A percentile compares a stretch with the other conserved stretches of the same genome.
Evolutionary conservation across 139 green algal genomes (phyloP).

Genomic region (Ettlia oleoabundans): DNA sequence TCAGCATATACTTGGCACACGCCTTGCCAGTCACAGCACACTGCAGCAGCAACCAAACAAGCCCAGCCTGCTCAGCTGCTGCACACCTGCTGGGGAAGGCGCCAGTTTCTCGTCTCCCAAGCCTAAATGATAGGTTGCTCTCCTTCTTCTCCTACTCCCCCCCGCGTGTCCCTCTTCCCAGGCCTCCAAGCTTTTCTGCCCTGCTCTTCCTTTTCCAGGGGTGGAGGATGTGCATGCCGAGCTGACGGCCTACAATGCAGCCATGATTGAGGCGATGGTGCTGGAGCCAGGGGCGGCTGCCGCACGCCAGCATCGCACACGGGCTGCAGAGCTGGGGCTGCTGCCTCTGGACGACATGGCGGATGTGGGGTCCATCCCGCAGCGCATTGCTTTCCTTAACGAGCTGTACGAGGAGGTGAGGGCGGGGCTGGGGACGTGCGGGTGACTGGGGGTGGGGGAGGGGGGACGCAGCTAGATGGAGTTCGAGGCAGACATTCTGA

Average conservation of each 20-base stretch:
- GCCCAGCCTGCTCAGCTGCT: no score
- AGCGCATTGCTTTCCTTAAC: conserved; percentile 45
- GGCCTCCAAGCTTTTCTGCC: no score
- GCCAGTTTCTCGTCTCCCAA: no score
- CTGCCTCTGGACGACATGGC: conserved; percentile 26
- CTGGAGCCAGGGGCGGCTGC: background rate
- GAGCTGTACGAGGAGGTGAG: conserved; percentile 17
- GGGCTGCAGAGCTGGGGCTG: conserved; percentile 29
- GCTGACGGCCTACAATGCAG: conserved; percentile 22
- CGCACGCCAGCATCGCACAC: conserved; percentile 27
- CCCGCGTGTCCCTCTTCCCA: no score
- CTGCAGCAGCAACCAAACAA: no score
- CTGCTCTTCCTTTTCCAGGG: background rate
- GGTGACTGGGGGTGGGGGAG: background rate
- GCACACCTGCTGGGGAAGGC: no score
- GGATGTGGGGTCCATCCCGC: background rate
- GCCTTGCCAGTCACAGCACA: no score
- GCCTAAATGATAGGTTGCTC: no score
- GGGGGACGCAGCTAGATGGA: no score
- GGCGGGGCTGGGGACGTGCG: background rate
- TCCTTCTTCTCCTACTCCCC: no score
- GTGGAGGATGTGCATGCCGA: conserved; percentile 48
- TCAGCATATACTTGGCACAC: no score
- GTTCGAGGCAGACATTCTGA: no score
- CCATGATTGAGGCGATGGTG: conserved; percentile 4